Base-by-base conservation (phyloP, 176 grass and related monocot species). In the Areca catechu region DNA sequence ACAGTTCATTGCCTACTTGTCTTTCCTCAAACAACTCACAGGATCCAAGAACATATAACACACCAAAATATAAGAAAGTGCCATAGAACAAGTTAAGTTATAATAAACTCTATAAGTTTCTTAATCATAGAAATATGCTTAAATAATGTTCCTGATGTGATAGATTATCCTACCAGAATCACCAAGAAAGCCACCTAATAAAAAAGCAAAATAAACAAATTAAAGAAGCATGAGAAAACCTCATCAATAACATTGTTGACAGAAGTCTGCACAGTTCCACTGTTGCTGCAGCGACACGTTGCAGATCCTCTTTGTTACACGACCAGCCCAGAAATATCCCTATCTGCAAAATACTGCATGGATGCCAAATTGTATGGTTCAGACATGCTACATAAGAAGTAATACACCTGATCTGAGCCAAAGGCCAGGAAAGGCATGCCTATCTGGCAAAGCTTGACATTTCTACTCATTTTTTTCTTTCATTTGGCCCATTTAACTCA, bases 271-370 rank as follows among this genome's bases (percentile, higher is more conserved):
- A 96, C 80, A 37, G 77, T 88, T 61, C 80, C 92, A 51, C 92
- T 15, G 83, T 90, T 53, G 92, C 92, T 51, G 86, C 87, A 68
- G 77, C 83, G 30, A 96, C 86, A 22, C 91, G 76, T 60, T 90
- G 86, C 22, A 96, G 68, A 82, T 96, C 86, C 66, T 96, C 92
- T 67, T 96, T 5, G 75, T 68, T 3, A 96, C 92, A 65, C 86
- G 92, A 4, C 92, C 92, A 9, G 92, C 92, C 69, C 92, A 96
- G 72, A 96, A 81, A 96, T 96, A 66, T 96, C 91, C 57, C 77
- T 54, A 15, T 96, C 91, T 19, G 83, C 86, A 37, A 90, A 96
- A 80, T 90, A 96, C 92, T 96, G 76, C 64, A 71, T 5, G 59
- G 3, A 21, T 37, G 6, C 15, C 12, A 22, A 61, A 77, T 66